These are phyloP conservation scores for Apiospora koreana DNA, from an alignment of 2,329 filamentous ascomycete species.

Conservation along the genomic window DNA sequence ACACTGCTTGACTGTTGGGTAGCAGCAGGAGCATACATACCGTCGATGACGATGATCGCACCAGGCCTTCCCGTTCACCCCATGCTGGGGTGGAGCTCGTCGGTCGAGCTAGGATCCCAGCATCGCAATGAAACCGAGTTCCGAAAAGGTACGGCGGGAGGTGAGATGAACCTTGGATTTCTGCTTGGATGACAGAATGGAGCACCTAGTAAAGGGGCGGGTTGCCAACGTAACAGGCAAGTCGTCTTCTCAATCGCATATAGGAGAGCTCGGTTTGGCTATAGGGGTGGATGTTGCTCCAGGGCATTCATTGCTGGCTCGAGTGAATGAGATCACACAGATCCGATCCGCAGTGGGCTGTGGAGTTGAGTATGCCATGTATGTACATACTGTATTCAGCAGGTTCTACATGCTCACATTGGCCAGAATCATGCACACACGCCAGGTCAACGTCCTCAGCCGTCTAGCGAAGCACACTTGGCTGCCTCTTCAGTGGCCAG, in stretches of 20 bases:
- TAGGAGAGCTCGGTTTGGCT: neutral
- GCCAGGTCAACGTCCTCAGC: neutral
- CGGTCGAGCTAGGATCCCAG: neutral
- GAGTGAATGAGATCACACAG: conserved; percentile 8
- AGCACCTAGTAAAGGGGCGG: neutral
- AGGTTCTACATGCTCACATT: too few species aligned
- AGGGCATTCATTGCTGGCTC: conserved; percentile 8
- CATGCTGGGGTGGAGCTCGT: neutral
- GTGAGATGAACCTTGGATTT: neutral
- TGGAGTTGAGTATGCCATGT: neutral
- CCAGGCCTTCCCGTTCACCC: conserved; percentile 1
- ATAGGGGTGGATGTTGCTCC: neutral
- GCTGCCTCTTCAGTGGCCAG: neutral
- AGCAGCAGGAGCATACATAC: neutral
- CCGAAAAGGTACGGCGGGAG: neutral
- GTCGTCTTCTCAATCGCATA: neutral
- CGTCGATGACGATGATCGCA: neutral
- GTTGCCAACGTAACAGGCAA: neutral
- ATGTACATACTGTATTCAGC: too few species aligned
- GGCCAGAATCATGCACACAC: neutral
- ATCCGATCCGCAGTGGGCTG: neutral
- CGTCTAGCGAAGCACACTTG: neutral
- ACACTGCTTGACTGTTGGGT: neutral
- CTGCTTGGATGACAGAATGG: neutral
- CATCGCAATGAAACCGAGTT: neutral